phyloP scores from a whole-genome alignment of 169 alveolate genomes.

The Plasmodium cynomolgi region DNA sequence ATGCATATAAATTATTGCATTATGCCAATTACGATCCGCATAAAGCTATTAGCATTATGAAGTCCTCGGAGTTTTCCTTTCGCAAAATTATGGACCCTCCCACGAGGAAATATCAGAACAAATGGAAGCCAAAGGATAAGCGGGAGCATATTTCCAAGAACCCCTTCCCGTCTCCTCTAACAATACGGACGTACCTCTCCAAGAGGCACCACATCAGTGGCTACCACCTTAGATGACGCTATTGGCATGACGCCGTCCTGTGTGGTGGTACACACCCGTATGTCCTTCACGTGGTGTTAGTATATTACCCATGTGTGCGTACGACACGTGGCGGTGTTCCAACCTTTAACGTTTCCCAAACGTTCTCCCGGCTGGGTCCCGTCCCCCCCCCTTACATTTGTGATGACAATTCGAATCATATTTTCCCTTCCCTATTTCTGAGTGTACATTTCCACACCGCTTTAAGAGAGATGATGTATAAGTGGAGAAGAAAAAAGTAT shows the following conservation, averaged over 20 bases:
- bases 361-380: background rate
- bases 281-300: background rate
- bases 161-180: slow-evolving; percentile 86
- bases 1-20: slow-evolving; percentile 89
- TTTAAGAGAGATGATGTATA: background rate
- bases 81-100: slow-evolving; percentile 89
- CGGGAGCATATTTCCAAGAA: slow-evolving; percentile 86
- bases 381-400: background rate
- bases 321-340: background rate
- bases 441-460: background rate
- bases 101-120: slow-evolving; percentile 87
- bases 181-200: slow-evolving; percentile 81
- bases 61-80: slow-evolving; percentile 49
- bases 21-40: slow-evolving; percentile 91
- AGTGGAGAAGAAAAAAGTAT: background rate
- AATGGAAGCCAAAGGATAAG: slow-evolving; percentile 91
- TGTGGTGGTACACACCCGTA: background rate
- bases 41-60: slow-evolving; percentile 87
- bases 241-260: background rate
- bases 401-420: background rate
- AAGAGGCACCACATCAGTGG: slow-evolving; percentile 81
- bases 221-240: slow-evolving; percentile 35
- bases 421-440: background rate
- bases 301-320: background rate
- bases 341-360: background rate